Conservation (phyloP, 805 yeast genomes). For the Myxozyma udenii region DNA sequence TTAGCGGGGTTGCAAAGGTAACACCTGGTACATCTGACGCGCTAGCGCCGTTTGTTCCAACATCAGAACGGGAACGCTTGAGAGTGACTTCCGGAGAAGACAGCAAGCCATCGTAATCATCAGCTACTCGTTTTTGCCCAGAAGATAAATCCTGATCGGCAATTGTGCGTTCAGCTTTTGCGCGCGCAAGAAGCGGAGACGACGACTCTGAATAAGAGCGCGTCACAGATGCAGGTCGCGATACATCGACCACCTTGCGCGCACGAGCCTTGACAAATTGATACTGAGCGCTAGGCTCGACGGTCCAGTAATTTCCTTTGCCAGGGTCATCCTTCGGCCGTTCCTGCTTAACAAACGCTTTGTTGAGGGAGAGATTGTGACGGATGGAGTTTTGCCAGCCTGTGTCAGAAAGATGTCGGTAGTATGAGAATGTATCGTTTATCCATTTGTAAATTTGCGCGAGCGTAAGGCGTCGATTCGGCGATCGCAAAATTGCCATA, state of each 20-base stretch:
- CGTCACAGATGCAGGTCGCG: background rate
- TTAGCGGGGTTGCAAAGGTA: slow-evolving; percentile 24
- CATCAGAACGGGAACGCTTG: slow-evolving; percentile 22
- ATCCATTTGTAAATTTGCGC: slow-evolving; percentile 93
- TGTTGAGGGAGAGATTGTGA: slow-evolving; percentile 87
- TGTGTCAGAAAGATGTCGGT: slow-evolving; percentile 68
- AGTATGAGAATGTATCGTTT: slow-evolving; percentile 75
- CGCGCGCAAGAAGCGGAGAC: background rate
- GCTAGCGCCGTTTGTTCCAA: background rate
- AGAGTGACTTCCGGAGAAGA: slow-evolving; percentile 22
- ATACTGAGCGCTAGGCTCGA: slow-evolving; percentile 76
- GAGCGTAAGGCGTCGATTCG: slow-evolving; percentile 63
- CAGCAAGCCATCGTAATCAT: slow-evolving; percentile 2
- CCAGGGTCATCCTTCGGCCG: slow-evolving; percentile 63
- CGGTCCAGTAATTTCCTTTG: slow-evolving; percentile 87
- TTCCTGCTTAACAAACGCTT: slow-evolving; percentile 87
- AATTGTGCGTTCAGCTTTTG: background rate
- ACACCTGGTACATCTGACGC: background rate
- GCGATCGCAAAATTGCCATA: slow-evolving; percentile 84
- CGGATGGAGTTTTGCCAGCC: slow-evolving; percentile 99
- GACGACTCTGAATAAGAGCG: slow-evolving; percentile 5
- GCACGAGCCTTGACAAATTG: slow-evolving; percentile 61
- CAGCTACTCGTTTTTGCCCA: background rate
- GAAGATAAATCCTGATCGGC: background rate
- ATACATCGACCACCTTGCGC: slow-evolving; percentile 4